These are phyloP conservation scores for Ceratobasidium sp. DNA, from an alignment of 1,284 basidiomycete species.

Conservation along the genomic window DNA sequence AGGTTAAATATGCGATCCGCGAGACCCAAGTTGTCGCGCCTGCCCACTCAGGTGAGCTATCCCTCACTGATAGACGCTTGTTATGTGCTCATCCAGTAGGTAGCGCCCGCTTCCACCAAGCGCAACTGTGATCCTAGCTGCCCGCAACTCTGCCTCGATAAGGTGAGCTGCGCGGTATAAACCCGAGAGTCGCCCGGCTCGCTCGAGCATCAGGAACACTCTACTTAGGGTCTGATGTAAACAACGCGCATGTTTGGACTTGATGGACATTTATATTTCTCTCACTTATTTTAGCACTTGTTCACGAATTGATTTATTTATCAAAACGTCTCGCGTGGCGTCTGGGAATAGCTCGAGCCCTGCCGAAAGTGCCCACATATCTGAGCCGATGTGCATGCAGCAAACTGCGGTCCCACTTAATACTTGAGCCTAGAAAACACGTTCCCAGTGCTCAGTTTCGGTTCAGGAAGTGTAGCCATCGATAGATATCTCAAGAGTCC, in stretches of 20 bases:
- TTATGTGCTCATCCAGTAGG: background rate
- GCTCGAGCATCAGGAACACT: background rate
- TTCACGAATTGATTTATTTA: background rate
- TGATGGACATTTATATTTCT: background rate
- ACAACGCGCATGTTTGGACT: background rate
- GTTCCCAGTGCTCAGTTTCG: no score
- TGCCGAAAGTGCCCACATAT: no score
- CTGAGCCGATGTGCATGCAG: no score
- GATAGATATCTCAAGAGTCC: no score
- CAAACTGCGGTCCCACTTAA: no score
- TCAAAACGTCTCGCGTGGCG: background rate
- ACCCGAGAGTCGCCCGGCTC: background rate
- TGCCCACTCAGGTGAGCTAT: background rate
- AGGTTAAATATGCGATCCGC: background rate
- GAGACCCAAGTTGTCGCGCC: conserved; percentile 1
- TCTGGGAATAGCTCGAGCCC: no score
- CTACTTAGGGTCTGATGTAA: background rate
- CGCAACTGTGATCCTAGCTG: background rate
- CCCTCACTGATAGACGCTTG: background rate
- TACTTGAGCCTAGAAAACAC: no score
- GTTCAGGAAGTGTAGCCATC: no score
- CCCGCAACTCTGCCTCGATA: background rate
- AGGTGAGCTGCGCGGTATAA: background rate
- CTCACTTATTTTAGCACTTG: background rate
- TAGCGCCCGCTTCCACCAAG: background rate